Conservation (phyloP, 2,329 filamentous ascomycete genomes). For the Pezicula radicicola region DNA sequence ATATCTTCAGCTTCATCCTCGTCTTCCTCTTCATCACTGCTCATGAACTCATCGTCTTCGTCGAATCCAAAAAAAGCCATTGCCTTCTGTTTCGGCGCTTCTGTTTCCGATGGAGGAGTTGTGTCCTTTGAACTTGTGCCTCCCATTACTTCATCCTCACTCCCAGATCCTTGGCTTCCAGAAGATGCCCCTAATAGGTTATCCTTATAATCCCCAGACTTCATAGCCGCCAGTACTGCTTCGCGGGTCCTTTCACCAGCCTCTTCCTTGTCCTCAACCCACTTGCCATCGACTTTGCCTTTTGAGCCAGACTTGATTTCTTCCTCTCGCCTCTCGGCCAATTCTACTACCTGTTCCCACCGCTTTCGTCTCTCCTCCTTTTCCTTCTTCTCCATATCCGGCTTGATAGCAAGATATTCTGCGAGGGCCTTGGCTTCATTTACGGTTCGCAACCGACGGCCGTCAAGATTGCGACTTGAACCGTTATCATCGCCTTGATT, state of each 20-base stretch:
- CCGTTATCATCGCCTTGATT: constrained; percentile 80
- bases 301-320: constrained; percentile 74
- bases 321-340: constrained; percentile 77
- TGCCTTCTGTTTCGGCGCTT: constrained; percentile 29
- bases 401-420: constrained; percentile 92
- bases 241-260: constrained; percentile 78
- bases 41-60: constrained; percentile 74
- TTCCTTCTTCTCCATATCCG: constrained; percentile 94
- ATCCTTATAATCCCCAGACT: constrained; percentile 59
- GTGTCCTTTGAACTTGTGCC: constrained; percentile 37
- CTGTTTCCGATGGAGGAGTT: constrained; percentile 42
- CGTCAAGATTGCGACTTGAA: constrained; percentile 91
- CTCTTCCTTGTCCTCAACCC: constrained; percentile 94
- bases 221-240: constrained; percentile 70
- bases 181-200: constrained; percentile 49
- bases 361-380: constrained; percentile 80
- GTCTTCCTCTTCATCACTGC: constrained; percentile 56
- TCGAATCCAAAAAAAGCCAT: constrained; percentile 72
- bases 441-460: constrained; percentile 83
- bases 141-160: constrained; percentile 28
- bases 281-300: constrained; percentile 78
- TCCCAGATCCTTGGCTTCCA: constrained; percentile 19
- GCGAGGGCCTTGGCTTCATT: constrained; percentile 94
- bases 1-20: constrained; percentile 12
- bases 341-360: constrained; percentile 86